Evolutionary conservation across 768 basidiomycete genomes (phyloP), one percentile per base, ranked within the genome.

Genomic region (Lactarius vividus): DNA sequence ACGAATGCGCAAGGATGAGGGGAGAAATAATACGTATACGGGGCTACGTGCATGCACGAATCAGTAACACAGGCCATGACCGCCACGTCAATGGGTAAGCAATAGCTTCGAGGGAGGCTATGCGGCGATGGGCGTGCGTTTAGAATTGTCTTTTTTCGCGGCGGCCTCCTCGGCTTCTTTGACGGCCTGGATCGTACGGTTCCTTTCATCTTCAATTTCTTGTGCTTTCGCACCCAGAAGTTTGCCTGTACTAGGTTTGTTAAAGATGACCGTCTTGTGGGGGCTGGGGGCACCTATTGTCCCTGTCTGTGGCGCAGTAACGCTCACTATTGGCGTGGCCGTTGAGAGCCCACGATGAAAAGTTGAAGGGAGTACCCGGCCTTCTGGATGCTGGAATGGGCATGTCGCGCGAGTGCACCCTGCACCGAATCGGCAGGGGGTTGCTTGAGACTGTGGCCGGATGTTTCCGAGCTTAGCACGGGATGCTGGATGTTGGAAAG

Each of bases 331-430:
- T 8, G 88, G 87, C 0, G 84, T 83, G 31, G 77, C 81, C 4
- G 83, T 79, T 18, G 85, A 81, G 31, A 94, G 75, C 0, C 92
- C 91, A 26, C 91, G 88, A 73, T 94, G 90, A 82, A 94, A 94
- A 15, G 86, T 79, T 3, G 85, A 81, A 3, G 92, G 92, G 9
- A 93, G 81, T 28, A 91, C 89, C 15, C 92, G 88, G 11, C 89
- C 90, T 63, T 91, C 86, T 0, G 96, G 96, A 74, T 99, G 96
- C 68, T 91, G 86, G 82, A 89, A 99, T 29, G 79, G 74, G 71
- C 84, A 86, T 62, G 80, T 80, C 52, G 79, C 81, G 61, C 92
- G 85, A 7, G 94, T 97, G 75, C 96, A 98, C 40, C 79, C 84
- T 11, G 90, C 80, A 28, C 92, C 95, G 70, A 92, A 97, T 57